phyloP scores from a whole-genome alignment of 2,329 filamentous ascomycete genomes.

The Calonectria hawksworthii region DNA sequence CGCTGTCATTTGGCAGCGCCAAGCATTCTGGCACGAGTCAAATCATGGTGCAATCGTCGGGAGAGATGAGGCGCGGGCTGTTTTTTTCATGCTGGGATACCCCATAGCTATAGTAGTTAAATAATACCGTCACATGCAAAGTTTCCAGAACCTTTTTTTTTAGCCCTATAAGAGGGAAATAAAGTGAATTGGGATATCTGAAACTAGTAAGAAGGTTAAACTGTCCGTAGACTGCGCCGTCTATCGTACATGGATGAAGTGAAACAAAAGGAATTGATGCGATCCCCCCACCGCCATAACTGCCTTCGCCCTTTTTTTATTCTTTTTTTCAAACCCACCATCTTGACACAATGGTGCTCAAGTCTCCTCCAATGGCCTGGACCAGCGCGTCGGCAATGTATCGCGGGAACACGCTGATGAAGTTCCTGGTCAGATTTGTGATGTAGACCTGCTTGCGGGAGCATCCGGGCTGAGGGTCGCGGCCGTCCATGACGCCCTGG shows the following conservation, averaged over 20 bases:
- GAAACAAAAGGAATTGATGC: neutral
- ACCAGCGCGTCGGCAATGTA: neutral
- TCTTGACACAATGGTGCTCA: slow-evolving; percentile 5
- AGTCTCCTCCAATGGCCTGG: neutral
- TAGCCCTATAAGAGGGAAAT: neutral
- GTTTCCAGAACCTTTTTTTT: neutral
- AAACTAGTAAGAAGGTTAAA: neutral
- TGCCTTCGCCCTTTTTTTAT: neutral
- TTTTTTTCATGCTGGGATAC: neutral
- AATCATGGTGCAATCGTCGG: neutral
- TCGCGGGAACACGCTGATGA: neutral
- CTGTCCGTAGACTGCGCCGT: neutral
- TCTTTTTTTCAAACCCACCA: neutral
- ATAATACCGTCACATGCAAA: neutral
- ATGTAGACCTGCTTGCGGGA: neutral
- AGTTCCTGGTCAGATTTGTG: neutral
- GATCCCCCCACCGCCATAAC: neutral
- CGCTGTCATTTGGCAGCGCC: neutral
- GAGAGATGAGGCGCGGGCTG: neutral
- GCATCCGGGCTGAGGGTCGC: neutral
- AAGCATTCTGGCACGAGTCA: neutral
- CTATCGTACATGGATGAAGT: neutral
- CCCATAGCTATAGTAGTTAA: neutral
- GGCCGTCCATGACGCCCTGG: slow-evolving; percentile 2
- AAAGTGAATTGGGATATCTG: slow-evolving; percentile 11